Base-by-base conservation (phyloP, 2,329 filamentous ascomycete genomes). In the Fusarium luffae region DNA sequence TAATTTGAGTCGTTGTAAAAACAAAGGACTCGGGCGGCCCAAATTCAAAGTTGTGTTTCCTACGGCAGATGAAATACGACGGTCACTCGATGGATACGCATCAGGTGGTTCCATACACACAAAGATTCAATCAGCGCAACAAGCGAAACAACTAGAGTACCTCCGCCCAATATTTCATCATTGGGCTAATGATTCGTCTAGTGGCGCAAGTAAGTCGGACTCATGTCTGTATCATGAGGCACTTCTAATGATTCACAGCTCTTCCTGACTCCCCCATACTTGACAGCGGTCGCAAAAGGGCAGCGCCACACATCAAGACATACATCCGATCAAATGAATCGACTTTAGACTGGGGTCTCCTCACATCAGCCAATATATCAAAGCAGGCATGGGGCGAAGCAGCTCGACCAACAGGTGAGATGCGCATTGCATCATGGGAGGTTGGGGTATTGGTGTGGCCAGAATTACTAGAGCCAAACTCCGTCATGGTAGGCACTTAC, bases 361-460 rank as follows among this genome's bases (percentile, higher is more conserved):
- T 97, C 4, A 97, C 93, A 0, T 96, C 92, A n/a, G 93, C 94
- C n/a, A 97, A 97, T 72, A 78, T 97, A 4, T 96, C 92, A 3
- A 95, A 90, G 66, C 93, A 97, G 79, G 94, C 94, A 0, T 97
- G 94, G 94, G 94, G 94, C 2, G 89, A 91, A 40, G 83, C 86
- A 4, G 78, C 77, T 2, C 88, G 86, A 65, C 78, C 82, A 5
- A 82, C 84, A 0, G 88, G 87, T 1, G 86, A 92, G 72, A 82
- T 93, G 30, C 86, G 90, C 37, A 88, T 97, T 28, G 89, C 91
- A 61, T 96, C 92, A 30, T 97, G 91, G 83, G 94, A 97, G 77
- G 86, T 93, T 32, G 94, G 94, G 0, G 92, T 97, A 2, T 77
- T 97, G 48, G 85, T 97, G 1, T 97, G 93, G 92, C 93, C 94